These are phyloP conservation scores for Austroboletus eburneus DNA, from an alignment of 768 basidiomycete species.

Conservation along the genomic window DNA sequence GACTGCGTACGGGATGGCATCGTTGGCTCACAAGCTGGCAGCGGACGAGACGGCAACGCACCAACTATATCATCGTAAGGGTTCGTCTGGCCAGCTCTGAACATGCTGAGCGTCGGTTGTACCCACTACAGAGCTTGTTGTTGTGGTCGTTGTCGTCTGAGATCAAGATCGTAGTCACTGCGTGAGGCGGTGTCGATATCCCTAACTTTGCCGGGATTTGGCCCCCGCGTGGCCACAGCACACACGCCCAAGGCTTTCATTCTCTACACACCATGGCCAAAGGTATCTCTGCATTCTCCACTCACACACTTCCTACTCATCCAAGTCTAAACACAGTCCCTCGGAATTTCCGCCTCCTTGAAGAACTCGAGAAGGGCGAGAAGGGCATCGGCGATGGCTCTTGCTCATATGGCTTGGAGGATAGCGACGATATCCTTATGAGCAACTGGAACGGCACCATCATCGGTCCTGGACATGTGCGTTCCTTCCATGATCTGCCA, in stretches of 20 bases:
- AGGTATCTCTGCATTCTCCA: slow-evolving; percentile 34
- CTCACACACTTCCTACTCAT: background rate
- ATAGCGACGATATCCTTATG: slow-evolving; percentile 96
- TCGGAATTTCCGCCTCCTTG: slow-evolving; percentile 92
- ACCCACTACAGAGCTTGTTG: slow-evolving; percentile 10
- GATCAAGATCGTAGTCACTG: slow-evolving; percentile 17
- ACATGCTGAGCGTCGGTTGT: slow-evolving; percentile 58
- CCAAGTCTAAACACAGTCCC: slow-evolving; percentile 65
- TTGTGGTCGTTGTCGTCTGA: slow-evolving; percentile 12
- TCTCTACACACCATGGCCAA: slow-evolving; percentile 43
- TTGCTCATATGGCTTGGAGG: slow-evolving; percentile 94
- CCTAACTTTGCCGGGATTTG: slow-evolving; percentile 12
- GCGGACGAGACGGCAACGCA: slow-evolving; percentile 38
- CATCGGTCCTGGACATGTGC: slow-evolving; percentile 94
- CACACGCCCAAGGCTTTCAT: too few relatives aligned
- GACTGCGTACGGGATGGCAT: slow-evolving; percentile 39
- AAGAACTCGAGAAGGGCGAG: slow-evolving; percentile 99
- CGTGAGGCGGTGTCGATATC: slow-evolving; percentile 29
- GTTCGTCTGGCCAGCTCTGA: slow-evolving; percentile 61
- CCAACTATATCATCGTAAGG: slow-evolving; percentile 92
- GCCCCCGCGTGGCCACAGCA: too few relatives aligned
- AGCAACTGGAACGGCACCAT: slow-evolving; percentile 98
- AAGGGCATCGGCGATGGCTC: slow-evolving; percentile 99
- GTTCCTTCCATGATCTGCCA: slow-evolving; percentile 29
- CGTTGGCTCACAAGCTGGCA: slow-evolving; percentile 6